Base-by-base conservation (phyloP, 2,329 filamentous ascomycete genomes). In the Arthrobotrys entomopaga region DNA sequence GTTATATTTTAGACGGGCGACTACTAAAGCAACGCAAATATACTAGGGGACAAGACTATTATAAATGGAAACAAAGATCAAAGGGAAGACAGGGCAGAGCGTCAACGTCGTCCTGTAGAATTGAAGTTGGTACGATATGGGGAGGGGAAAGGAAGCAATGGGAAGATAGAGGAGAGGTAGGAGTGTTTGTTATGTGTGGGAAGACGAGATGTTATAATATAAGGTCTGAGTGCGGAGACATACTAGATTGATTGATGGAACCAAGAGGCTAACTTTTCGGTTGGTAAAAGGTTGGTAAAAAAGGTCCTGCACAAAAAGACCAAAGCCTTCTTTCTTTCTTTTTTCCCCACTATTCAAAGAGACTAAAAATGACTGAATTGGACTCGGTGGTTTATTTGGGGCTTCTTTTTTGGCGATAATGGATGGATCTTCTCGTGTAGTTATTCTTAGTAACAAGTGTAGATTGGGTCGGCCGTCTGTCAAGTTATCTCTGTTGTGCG, bases 101-200 rank as follows among this genome's bases (percentile, higher is more conserved):
- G 70, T 74, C 70, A 74, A 74, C 70, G 70, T 74, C 70, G 70
- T 65, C 70, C 70, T 74, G 70, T 74, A 74, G 70, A 74, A 74
- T 63, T 74, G 70, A 74, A 74, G 63, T 54, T 74, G 49, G 61
- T 49, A 58, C 42, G 52, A 52, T 63, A 52, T 61, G 52, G 48
- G 54, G 49, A 57, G 52, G 48, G 54, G 49, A 57, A 46, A 13
- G 13, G 56, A 50, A 66, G 63, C 52, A 56, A 65, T 49, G 42
- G 63, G 57, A 42, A 46, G 42, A 54, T 43, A 73, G 40, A 60
- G 69, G 54, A 34, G 61, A 65, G 42, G 42, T 13, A 19, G 16
- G 42, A 42, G 70, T 50, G 49, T 38, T 38, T 46, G 50, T 65
- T 65, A 58, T 74, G 70, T 74, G 67, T 74, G 63, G 57, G 63